Evolutionary conservation across 371 early-diverging fungal species (phyloP).

Genomic region (Mucor sp.): DNA sequence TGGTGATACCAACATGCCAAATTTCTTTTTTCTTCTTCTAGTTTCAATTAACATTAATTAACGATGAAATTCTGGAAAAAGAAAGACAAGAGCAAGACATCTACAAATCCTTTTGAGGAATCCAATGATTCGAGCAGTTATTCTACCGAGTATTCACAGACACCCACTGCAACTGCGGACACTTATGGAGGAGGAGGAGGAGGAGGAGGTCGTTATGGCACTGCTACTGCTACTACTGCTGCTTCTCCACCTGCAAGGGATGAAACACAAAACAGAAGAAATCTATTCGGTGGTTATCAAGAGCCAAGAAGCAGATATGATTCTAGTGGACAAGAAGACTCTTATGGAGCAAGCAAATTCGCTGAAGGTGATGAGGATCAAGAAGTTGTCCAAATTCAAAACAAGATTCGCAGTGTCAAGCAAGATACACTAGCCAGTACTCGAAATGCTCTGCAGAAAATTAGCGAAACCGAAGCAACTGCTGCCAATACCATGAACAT

Average conservation of each 20-base stretch:
- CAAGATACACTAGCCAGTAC: conserved; percentile 74
- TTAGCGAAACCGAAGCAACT: conserved; percentile 67
- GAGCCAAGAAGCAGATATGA: conserved; percentile 2
- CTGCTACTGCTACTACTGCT: background rate
- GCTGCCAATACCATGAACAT: conserved; percentile 66
- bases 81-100: conserved; percentile 16
- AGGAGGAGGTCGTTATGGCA: background rate
- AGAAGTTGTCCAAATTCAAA: conserved; percentile 59
- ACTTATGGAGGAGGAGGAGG: background rate
- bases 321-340: conserved; percentile 13
- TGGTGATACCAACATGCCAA: conserved; percentile 8
- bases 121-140: background rate
- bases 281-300: conserved; percentile 22
- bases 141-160: conserved; percentile 1
- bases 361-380: conserved; percentile 63
- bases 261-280: conserved; percentile 22
- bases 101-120: conserved; percentile 12
- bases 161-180: background rate
- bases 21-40: background rate
- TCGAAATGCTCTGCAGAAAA: conserved; percentile 67
- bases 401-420: conserved; percentile 68
- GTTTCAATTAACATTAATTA: background rate
- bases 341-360: conserved; percentile 7
- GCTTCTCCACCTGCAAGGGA: background rate
- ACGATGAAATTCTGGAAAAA: conserved; percentile 26